Percentiles rank a stretch among this genome's conserved stretches.
Evolutionary conservation across 1,284 basidiomycete genomes (phyloP).

Genomic region (Sphagnurus paluster): DNA sequence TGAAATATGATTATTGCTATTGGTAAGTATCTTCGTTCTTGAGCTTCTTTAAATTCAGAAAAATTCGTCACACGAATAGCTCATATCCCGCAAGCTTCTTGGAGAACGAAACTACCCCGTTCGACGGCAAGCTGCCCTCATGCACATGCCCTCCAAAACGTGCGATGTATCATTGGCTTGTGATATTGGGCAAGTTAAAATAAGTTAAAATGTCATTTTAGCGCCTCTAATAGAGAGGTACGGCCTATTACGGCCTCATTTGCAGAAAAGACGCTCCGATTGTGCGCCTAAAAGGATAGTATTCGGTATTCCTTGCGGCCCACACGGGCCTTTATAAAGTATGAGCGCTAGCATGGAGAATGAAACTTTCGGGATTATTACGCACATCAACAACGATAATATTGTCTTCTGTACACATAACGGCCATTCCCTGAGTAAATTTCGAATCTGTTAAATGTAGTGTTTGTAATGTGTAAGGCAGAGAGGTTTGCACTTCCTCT

Average conservation of each 20-base stretch:
- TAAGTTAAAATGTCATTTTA: too few species aligned
- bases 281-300: slow-evolving; percentile 29
- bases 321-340: slow-evolving; percentile 12
- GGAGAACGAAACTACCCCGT: slow-evolving; percentile 4
- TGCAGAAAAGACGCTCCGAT: slow-evolving; percentile 3
- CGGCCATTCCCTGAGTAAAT: slow-evolving; percentile 27
- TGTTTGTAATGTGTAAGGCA: slow-evolving; percentile 42
- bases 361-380: background rate
- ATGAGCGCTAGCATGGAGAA: background rate
- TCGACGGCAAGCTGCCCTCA: background rate
- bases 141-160: slow-evolving; percentile 16
- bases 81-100: slow-evolving; percentile 29
- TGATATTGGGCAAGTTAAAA: background rate
- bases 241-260: too few species aligned
- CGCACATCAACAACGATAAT: slow-evolving; percentile 50
- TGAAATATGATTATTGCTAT: slow-evolving; percentile 28
- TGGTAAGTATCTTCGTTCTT: slow-evolving; percentile 15
- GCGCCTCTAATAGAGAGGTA: too few species aligned
- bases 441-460: slow-evolving; percentile 21
- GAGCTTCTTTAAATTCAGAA: background rate
- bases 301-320: slow-evolving; percentile 32
- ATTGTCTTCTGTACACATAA: slow-evolving; percentile 57
- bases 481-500: slow-evolving; percentile 39
- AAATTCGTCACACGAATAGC: slow-evolving; percentile 32
- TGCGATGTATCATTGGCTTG: slow-evolving; percentile 23